Base-by-base conservation (phyloP, 768 basidiomycete species). In the Macrolepiota dolichaula region DNA sequence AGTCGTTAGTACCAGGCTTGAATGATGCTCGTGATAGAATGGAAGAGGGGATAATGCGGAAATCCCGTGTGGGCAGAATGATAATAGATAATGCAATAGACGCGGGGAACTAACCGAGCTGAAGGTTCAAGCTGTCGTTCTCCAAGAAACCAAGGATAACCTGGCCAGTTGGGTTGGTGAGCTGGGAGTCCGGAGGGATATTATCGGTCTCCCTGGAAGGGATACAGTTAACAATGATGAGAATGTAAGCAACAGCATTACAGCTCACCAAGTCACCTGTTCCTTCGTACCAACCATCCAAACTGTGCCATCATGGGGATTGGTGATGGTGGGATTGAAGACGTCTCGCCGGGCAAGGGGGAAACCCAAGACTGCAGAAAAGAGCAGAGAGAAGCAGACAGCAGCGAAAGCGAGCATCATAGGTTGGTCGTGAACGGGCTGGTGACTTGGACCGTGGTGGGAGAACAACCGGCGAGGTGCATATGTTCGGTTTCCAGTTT, bases 181-280 rank as follows among this genome's bases (percentile, higher is more conserved):
- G 70, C 57, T 79, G 74, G 36, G 74, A 73, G 63, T 76, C 75
- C 22, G 76, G 73, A 22, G 81, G 81, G 19, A 82, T 71, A 50
- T 75, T 68, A 19, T 78, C 73, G 11, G 80, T 82, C 58, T 86
- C 77, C 86, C 85, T 86, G 50, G 13, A 13, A 32, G 52, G 57
- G 7, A 9, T 9, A 12, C 47, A 59, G 46, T 40, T 19, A 47
- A 13, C 24, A 52, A 64, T 55, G 49, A n/a, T 17, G 51, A 42
- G 51, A 52, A 22, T 13, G 7, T 35, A 27, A 15, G 10, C 22
- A 27, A 13, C 12, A 13, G 25, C 11, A n/a, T 22, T 44, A 15
- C 42, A 38, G 71, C 79, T 57, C 62, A 85, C 86, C 86, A 88
- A 6, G 78, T 79, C 52, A 86, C 84, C 17, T 71, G 78, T 63